Evolutionary conservation across 371 early-diverging fungal species (phyloP), one percentile per base, ranked within the genome.

Genomic region (Zopfochytrium polystomum): DNA sequence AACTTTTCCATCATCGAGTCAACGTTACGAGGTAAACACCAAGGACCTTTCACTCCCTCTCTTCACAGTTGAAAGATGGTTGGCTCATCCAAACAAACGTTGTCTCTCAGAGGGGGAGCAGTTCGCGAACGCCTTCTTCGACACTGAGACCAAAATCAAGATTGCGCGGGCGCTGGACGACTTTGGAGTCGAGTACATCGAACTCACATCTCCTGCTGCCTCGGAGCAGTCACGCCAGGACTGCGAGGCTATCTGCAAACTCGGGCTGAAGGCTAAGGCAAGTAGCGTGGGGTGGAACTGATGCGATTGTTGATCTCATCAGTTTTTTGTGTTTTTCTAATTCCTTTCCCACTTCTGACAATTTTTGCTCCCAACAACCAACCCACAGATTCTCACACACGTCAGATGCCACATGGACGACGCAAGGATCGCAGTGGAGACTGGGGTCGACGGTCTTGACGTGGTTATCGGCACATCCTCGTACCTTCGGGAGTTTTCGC

Each of bases 361-460:
- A 29, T 32, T 38, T 7, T 26, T 27, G 22, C 25, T 48, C 48
- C 9, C 48, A 9, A 11, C 48, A 48, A 13, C 15, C 48, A 11
- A 48, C 9, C 9, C 15, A 62, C 26, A 71, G 84, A 93, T 96
- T 67, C 80, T 96, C 65, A 92, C 96, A 29, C 96, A 96, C 67
- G 85, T 91, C 33, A 88, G 93, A 56, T 95, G 97, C 82, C 95
- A 96, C 72, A 94, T 96, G 93, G 94, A 94, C 72, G 97, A 96
- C 76, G 97, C 93, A 42, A 79, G 85, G 46, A 84, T 95, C 31
- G 97, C 95, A 15, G 90, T 93, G 47, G 92, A 92, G 62, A 95
- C 97, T 6, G 95, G 83, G 61, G 95, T 95, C 2, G 93, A 94
- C 62, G 97, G 97, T 35, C 81, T 96, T 43, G 92, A 95, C 67